Percentiles rank a stretch among this genome's conserved stretches.
These are phyloP conservation scores for Kentomonas sorsogonicus DNA, from an alignment of 208 protist genomes.

Conservation along the genomic window DNA sequence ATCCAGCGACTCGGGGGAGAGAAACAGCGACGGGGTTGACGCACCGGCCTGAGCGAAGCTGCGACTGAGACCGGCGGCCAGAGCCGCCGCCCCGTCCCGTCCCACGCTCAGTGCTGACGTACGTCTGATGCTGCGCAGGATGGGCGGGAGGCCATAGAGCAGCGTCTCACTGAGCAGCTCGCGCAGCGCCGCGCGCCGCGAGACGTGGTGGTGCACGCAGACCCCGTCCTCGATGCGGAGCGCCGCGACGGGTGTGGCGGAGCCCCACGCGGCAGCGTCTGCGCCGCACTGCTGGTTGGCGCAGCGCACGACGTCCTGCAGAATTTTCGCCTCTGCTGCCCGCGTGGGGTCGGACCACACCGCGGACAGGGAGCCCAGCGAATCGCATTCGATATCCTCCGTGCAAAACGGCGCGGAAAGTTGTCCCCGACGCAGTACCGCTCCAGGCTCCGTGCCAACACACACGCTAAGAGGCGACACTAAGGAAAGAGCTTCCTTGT, in stretches of 20 bases:
- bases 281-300: constrained; percentile 20
- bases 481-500: no score
- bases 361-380: no score
- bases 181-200: constrained; percentile 29
- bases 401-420: no score
- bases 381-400: no score
- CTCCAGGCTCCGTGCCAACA: no score
- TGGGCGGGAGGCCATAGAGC: constrained; percentile 80
- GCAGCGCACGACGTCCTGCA: constrained; percentile 27
- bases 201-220: constrained; percentile 48
- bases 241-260: constrained; percentile 23
- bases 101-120: not conserved
- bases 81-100: not conserved
- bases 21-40: constrained; percentile 34
- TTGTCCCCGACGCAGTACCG: no score
- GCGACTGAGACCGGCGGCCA: not conserved
- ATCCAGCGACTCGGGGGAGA: constrained; percentile 44
- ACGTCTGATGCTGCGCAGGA: constrained; percentile 75
- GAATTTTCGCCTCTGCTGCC: no score
- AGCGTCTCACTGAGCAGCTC: constrained; percentile 43
- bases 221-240: constrained; percentile 49
- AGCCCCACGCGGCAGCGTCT: constrained; percentile 50
- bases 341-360: no score
- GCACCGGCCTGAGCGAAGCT: not conserved
- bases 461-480: no score